These are phyloP conservation scores for Nakazawaea ernobii DNA, from an alignment of 805 yeast genomes.

Conservation along the genomic window DNA sequence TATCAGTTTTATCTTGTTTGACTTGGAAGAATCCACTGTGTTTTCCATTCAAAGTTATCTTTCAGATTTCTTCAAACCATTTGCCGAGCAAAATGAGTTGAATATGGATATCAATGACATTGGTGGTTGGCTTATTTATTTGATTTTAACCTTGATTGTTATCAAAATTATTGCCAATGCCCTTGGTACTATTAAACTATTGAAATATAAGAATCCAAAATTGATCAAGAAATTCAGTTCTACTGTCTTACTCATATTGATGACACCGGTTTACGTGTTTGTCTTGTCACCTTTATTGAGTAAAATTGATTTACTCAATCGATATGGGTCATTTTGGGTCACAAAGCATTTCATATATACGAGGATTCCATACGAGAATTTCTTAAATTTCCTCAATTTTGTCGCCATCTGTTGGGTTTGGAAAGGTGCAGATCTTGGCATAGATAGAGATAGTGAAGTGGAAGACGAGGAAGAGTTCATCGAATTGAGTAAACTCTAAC, in stretches of 20 bases:
- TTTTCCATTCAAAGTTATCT: conserved; percentile 21
- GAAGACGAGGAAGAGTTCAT: conserved; percentile 8
- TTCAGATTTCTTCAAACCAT: conserved; percentile 5
- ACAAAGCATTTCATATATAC: conserved; percentile 3
- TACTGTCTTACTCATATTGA: neutral
- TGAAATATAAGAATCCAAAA: conserved; percentile 9
- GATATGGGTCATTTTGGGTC: conserved; percentile 1
- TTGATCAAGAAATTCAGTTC: conserved; percentile 7
- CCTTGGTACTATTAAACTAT: conserved; percentile 15
- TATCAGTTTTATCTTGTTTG: conserved; percentile 23
- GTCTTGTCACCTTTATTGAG: conserved; percentile 4
- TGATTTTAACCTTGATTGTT: conserved; percentile 14
- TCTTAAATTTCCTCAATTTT: conserved; percentile 3
- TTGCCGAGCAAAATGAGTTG: conserved; percentile 10
- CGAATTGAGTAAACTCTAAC: conserved; percentile 4
- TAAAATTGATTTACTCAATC: neutral
- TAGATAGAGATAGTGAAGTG: neutral
- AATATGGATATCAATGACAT: conserved; percentile 18
- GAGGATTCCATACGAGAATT: neutral
- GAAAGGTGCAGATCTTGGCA: conserved; percentile 4
- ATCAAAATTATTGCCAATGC: conserved; percentile 11
- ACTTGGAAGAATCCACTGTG: conserved; percentile 22
- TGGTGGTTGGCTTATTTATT: conserved; percentile 18
- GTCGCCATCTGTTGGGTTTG: conserved; percentile 6
- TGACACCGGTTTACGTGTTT: conserved; percentile 8